Evolutionary conservation across 768 basidiomycete species (phyloP).

Genomic region (Grammothele lineata): DNA sequence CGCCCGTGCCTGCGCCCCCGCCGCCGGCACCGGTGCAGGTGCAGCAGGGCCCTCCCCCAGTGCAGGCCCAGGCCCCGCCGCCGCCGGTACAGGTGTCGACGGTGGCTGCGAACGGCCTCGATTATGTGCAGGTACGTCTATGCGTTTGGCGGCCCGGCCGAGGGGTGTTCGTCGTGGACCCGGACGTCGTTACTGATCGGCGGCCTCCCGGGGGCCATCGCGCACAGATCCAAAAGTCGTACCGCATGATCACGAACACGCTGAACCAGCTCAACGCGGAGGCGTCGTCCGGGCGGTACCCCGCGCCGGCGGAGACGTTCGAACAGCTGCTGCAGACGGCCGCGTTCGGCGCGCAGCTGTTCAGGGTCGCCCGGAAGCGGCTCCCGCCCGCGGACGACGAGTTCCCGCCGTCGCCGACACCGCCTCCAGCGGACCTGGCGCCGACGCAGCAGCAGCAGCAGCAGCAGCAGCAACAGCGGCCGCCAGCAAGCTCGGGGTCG

Average conservation of each 20-base stretch:
- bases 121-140: constrained; percentile 38
- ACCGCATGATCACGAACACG: constrained; percentile 40
- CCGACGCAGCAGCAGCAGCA: constrained; percentile 25
- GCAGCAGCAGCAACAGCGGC: no score
- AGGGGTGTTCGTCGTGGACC: no score
- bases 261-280: constrained; percentile 25
- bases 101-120: constrained; percentile 27
- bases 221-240: constrained; percentile 40
- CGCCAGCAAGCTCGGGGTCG: constrained; percentile 3
- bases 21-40: constrained; percentile 24
- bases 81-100: constrained; percentile 16
- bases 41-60: no score
- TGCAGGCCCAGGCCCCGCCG: constrained; percentile 31
- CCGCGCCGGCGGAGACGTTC: constrained; percentile 28
- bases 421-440: constrained; percentile 16
- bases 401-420: constrained; percentile 15
- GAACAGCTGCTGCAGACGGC: constrained; percentile 45
- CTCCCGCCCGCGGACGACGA: no score
- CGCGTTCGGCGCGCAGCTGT: constrained; percentile 35
- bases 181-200: no score
- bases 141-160: neutral
- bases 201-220: neutral
- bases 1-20: neutral
- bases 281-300: constrained; percentile 18
- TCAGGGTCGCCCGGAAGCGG: constrained; percentile 35